A percentile compares a stretch with the other conserved stretches of the same genome.
These are phyloP conservation scores for Neurospora sp. DNA, from an alignment of 495 filamentous ascomycete species.

Conservation along the genomic window DNA sequence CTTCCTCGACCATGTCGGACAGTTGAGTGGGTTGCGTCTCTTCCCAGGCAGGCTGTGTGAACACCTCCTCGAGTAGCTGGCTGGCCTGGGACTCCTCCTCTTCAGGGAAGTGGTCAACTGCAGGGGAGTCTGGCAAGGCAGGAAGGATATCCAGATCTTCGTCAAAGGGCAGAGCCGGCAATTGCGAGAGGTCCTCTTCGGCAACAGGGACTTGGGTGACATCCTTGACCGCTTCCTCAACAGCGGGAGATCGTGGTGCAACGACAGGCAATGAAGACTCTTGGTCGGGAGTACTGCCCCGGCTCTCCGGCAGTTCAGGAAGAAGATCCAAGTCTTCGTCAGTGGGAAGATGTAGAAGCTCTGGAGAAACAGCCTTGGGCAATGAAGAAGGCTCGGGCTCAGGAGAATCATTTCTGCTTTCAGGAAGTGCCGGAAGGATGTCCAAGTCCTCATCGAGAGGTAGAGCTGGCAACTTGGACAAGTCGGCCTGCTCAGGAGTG, in stretches of 20 bases:
- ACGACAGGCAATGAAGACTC: background rate
- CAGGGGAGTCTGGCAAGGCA: background rate
- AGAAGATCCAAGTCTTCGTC: background rate
- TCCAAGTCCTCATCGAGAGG: background rate
- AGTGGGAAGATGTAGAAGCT: background rate
- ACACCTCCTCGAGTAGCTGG: background rate
- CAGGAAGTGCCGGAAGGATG: background rate
- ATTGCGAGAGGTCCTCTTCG: background rate
- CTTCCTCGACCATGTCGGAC: background rate
- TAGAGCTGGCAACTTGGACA: background rate
- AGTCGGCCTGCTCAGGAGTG: no score
- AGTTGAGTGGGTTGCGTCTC: background rate
- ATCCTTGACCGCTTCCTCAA: background rate
- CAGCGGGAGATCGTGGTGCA: background rate
- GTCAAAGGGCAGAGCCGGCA: background rate
- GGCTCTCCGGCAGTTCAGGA: constrained; percentile 1
- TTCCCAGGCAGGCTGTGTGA: background rate
- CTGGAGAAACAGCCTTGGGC: background rate
- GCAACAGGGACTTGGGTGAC: background rate
- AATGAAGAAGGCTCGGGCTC: background rate
- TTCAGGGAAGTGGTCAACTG: background rate
- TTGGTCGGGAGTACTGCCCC: background rate
- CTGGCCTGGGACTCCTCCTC: background rate
- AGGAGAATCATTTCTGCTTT: background rate
- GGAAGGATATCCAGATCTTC: background rate